Percentiles rank a stretch among this genome's conserved stretches.
Conservation (phyloP, 1,139 yeast genomes). For the Hyphopichia wangnamkhiaoensis region DNA sequence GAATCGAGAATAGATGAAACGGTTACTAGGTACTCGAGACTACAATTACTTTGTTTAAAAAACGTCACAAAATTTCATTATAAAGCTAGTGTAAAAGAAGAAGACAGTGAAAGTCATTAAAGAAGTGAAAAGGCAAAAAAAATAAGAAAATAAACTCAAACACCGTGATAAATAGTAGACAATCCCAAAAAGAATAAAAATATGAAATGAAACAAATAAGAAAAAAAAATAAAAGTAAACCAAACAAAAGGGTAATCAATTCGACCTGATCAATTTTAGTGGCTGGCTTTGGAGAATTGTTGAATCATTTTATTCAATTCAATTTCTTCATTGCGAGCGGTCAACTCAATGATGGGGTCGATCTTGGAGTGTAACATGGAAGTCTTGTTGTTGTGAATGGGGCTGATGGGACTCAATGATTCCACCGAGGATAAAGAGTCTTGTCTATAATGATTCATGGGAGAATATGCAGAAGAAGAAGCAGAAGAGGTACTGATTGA, state of each 20-base stretch:
- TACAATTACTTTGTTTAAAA: too few species aligned
- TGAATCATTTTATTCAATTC: conserved; percentile 39
- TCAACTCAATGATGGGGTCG: conserved; percentile 43
- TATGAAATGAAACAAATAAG: not conserved
- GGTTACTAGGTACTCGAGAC: too few species aligned
- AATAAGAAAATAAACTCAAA: not conserved
- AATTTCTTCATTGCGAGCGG: conserved; percentile 44
- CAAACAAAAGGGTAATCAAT: too few species aligned
- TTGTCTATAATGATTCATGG: conserved; percentile 26
- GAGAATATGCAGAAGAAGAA: conserved; percentile 6
- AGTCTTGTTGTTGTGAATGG: not conserved
- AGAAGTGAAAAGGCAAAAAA: not conserved
- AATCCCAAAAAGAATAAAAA: not conserved
- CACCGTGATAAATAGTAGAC: too few species aligned
- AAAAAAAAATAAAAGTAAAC: not conserved
- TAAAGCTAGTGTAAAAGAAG: too few species aligned
- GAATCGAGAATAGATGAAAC: too few species aligned
- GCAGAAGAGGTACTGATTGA: conserved; percentile 8
- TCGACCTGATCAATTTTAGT: too few species aligned
- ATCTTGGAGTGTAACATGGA: conserved; percentile 13
- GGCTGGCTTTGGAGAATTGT: conserved; percentile 13
- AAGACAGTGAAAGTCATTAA: too few species aligned
- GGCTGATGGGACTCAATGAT: conserved; percentile 2
- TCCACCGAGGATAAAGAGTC: conserved; percentile 24
- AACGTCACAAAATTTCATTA: not conserved